phyloP scores from a whole-genome alignment of 2,329 filamentous ascomycete genomes.

The Claviceps spartinae region DNA sequence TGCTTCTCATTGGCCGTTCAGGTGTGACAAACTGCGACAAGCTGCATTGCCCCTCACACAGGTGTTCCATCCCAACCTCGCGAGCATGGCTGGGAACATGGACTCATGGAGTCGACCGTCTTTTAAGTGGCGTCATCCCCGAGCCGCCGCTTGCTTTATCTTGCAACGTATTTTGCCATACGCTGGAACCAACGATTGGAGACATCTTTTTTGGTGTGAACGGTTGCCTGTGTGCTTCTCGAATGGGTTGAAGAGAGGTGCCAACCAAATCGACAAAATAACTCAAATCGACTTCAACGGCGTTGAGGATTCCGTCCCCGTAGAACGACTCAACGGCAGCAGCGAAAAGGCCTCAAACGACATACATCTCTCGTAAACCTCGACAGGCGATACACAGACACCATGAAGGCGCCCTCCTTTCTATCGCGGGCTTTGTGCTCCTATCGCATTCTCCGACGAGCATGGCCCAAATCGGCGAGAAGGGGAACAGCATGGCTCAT shows the following conservation, averaged over 20 bases:
- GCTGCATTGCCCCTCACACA: constrained; percentile 1
- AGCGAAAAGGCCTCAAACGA: not conserved
- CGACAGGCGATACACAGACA: not conserved
- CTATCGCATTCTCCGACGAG: constrained; percentile 45
- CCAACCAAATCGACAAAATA: not conserved
- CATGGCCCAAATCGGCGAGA: constrained; percentile 37
- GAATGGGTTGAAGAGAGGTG: not conserved
- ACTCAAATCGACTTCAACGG: not conserved
- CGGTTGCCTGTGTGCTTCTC: not conserved
- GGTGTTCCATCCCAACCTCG: not conserved
- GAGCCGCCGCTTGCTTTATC: constrained; percentile 3
- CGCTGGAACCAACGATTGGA: not conserved
- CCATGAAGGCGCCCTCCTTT: constrained; percentile 3
- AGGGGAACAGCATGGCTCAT: constrained; percentile 50
- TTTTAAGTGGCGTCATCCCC: constrained; percentile 9
- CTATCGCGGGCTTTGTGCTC: constrained; percentile 8
- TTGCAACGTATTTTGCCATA: not conserved
- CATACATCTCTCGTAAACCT: not conserved
- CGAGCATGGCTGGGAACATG: not conserved
- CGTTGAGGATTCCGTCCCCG: not conserved
- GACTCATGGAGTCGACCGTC: not conserved
- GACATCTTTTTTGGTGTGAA: not conserved
- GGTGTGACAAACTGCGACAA: constrained; percentile 5
- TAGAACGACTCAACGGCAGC: not conserved
- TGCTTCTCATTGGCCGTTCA: constrained; percentile 15